Conservation (phyloP, 1,139 yeast species). For the Geotrichum reessii region DNA sequence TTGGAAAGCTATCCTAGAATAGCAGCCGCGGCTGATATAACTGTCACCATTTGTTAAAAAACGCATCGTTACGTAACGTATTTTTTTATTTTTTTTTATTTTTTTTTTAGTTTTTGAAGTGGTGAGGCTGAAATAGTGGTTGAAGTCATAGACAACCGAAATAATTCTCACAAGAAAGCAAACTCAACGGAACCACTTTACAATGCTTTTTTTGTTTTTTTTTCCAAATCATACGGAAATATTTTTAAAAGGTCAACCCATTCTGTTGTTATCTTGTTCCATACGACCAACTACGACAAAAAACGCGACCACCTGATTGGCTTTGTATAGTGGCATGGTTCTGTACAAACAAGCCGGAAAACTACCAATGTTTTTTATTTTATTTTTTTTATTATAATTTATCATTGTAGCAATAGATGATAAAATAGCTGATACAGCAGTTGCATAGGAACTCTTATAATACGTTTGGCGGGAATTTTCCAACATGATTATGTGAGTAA, state of each 20-base stretch:
- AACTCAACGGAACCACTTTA: background rate
- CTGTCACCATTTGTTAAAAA: too few relatives aligned
- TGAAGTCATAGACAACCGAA: background rate
- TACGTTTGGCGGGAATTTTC: too few relatives aligned
- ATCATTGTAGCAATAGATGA: background rate
- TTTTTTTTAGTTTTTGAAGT: slow-evolving; percentile 45
- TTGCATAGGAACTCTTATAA: too few relatives aligned
- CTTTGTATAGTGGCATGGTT: background rate
- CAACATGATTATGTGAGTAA: too few relatives aligned
- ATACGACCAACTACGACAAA: background rate
- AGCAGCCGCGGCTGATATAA: too few relatives aligned
- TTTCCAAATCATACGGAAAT: too few relatives aligned
- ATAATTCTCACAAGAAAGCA: background rate
- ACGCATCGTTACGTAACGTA: slow-evolving; percentile 66
- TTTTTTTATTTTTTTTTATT: slow-evolving; percentile 99
- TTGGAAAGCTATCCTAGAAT: too few relatives aligned
- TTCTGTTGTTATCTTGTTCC: slow-evolving; percentile 54
- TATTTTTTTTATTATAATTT: background rate
- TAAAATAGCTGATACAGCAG: too few relatives aligned
- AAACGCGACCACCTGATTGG: background rate
- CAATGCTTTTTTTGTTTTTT: too few relatives aligned
- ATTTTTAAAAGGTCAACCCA: too few relatives aligned
- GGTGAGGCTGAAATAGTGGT: background rate
- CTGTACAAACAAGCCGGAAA: background rate
- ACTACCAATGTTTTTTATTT: background rate